Conservation (phyloP, 1,284 basidiomycete genomes). For the Melampsora americana region DNA sequence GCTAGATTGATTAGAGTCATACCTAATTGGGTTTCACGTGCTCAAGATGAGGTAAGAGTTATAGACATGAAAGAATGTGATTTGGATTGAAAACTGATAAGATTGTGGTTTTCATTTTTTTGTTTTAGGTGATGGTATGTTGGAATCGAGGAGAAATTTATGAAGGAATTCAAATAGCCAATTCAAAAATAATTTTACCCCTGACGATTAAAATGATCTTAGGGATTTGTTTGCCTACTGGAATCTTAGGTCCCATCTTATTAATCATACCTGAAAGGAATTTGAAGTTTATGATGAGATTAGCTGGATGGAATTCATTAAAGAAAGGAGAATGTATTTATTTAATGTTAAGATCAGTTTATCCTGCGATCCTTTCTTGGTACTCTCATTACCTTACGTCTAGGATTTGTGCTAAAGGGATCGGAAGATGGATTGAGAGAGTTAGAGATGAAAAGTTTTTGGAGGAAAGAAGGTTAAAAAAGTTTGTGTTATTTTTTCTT, state of each 20-base stretch:
- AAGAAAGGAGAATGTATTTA: neutral
- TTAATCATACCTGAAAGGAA: neutral
- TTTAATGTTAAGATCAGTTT: conserved; percentile 6
- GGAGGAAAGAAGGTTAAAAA: conserved; percentile 30
- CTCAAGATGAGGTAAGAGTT: conserved; percentile 34
- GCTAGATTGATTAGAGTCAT: conserved; percentile 6
- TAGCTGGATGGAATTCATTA: neutral
- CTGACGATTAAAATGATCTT: neutral
- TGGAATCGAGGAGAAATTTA: conserved; percentile 12
- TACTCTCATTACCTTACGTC: conserved; percentile 11
- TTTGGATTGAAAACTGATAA: neutral
- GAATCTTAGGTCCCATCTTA: conserved; percentile 15
- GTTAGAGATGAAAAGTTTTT: conserved; percentile 43
- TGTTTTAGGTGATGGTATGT: conserved; percentile 17
- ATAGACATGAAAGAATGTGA: neutral
- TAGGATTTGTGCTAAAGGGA: conserved; percentile 11
- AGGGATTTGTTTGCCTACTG: neutral
- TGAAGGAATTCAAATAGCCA: conserved; percentile 3
- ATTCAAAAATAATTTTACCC: conserved; percentile 20
- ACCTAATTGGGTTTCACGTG: conserved; percentile 21
- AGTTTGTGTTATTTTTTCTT: conserved; percentile 4
- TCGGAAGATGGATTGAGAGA: conserved; percentile 35
- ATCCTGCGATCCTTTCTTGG: conserved; percentile 30
- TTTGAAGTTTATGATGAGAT: neutral
- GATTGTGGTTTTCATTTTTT: neutral